Percentiles rank a stretch among this genome's conserved stretches.
phyloP scores from a whole-genome alignment of 2,329 filamentous ascomycete genomes.

The Trichophyton rubrum region DNA sequence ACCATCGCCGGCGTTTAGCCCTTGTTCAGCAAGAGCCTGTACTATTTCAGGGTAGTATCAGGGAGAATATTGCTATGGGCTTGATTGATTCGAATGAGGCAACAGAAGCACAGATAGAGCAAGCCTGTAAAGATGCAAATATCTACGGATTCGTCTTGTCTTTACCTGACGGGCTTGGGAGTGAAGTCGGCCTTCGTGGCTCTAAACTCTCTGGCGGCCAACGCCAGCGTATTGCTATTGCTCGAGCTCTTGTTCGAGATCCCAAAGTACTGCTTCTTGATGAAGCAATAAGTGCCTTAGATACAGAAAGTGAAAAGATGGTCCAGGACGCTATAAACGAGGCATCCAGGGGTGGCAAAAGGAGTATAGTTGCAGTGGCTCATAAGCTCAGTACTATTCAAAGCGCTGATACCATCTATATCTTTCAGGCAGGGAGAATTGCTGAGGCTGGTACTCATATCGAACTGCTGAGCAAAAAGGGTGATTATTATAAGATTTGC shows the following conservation, averaged over 20 bases:
- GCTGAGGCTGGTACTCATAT: slow-evolving; percentile 49
- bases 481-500: background rate
- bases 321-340: slow-evolving; percentile 22
- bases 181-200: background rate
- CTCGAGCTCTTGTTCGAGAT: slow-evolving; percentile 30
- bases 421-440: slow-evolving; percentile 56
- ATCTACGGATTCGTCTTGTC: background rate
- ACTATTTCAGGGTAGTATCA: background rate
- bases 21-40: background rate
- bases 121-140: background rate
- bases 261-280: slow-evolving; percentile 31
- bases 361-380: slow-evolving; percentile 59
- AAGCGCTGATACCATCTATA: slow-evolving; percentile 66
- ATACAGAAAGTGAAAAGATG: slow-evolving; percentile 26
- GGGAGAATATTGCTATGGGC: background rate
- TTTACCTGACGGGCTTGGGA: background rate
- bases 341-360: slow-evolving; percentile 33
- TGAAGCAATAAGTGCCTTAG: slow-evolving; percentile 32
- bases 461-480: background rate
- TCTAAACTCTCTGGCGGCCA: slow-evolving; percentile 26
- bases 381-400: slow-evolving; percentile 62
- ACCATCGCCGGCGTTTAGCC: background rate
- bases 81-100: background rate
- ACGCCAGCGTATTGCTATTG: slow-evolving; percentile 33
- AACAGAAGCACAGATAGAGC: background rate